Evolutionary conservation across 129 eudicot species (phyloP), one percentile per base, ranked within the genome.

Genomic region (Heracleum sosnowskyi): DNA sequence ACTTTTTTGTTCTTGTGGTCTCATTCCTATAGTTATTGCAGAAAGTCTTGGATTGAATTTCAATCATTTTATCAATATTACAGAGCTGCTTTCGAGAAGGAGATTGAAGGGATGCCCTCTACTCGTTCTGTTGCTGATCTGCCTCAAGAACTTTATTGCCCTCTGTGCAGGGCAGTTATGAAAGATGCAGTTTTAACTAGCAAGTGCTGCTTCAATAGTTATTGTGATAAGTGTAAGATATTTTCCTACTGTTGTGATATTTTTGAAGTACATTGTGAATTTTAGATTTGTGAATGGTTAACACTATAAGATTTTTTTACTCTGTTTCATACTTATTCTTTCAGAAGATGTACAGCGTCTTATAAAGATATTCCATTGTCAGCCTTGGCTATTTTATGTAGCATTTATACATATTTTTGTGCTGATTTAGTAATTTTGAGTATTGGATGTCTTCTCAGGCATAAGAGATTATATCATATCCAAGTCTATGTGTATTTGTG

Each of bases 111-210:
- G 69, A 41, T 88, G 81, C 85, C 92, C 39, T 86, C 92, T 18
- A 83, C 85, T 63, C 85, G 88, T 68, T 77, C 86, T 62, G 81
- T 86, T 28, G 87, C 88, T 53, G 88, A 88, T 35, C 86, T 88
- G 28, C 92, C 92, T 29, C 86, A 88, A 41, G 92, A 88, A 46
- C 86, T 88, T 33, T 87, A 77, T 39, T 88, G 90, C 77, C 92
- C 88, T 7, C 55, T 88, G 41, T 88, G 92, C 69, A 81, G 76
- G 80, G 82, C 86, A 76, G 92, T 86, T 33, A 86, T 88, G 88
- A 86, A 86, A 84, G 92, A 88, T 86, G 92, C 89, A 41, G 89
- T 88, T 41, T 77, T 88, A n/a, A 83, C 92, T 35, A 88, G 92
- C 88, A 88, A 88, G 82, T 88, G 92, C 53, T 88, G 92, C 55